These are phyloP conservation scores for Hippophae tibetana DNA, from an alignment of 306 rosid genomes.

Conservation along the genomic window DNA sequence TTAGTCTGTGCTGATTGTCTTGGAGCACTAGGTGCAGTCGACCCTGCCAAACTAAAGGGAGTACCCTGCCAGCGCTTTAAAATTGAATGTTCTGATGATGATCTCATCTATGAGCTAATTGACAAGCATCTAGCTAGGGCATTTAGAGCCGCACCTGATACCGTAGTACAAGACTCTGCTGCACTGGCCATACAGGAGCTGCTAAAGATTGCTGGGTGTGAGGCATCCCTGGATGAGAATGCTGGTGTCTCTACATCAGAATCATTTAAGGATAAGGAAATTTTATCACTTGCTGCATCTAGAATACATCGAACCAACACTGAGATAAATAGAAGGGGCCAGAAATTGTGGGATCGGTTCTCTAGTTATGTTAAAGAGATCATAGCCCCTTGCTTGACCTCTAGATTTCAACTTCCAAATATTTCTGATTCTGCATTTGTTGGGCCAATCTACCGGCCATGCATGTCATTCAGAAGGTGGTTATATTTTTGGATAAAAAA, in stretches of 20 bases:
- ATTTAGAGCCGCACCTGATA: conserved; percentile 92
- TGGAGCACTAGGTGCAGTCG: conserved; percentile 94
- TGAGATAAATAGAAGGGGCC: conserved; percentile 69
- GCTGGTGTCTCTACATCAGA: conserved; percentile 42
- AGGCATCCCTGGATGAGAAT: conserved; percentile 77
- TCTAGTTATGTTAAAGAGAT: conserved; percentile 91
- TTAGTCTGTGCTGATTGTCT: conserved; percentile 96
- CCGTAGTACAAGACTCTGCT: conserved; percentile 91
- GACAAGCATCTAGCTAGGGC: conserved; percentile 94
- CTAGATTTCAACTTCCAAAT: conserved; percentile 81
- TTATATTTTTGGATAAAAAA: conserved; percentile 75
- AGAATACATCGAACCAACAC: conserved; percentile 23
- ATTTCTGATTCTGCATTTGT: conserved; percentile 47
- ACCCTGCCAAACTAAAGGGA: conserved; percentile 89
- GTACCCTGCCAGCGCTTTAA: conserved; percentile 72
- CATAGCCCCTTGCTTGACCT: conserved; percentile 92
- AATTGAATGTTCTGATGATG: conserved; percentile 95
- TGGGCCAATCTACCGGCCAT: conserved; percentile 68
- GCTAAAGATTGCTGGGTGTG: conserved; percentile 92
- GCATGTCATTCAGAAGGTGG: conserved; percentile 92
- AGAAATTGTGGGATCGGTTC: conserved; percentile 87
- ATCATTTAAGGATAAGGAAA: conserved; percentile 27
- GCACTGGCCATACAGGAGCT: conserved; percentile 97
- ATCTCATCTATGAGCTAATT: conserved; percentile 85
- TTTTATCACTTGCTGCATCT: conserved; percentile 24